A percentile compares a stretch with the other conserved stretches of the same genome.
Evolutionary conservation across 371 early-diverging fungal genomes (phyloP).

Genomic region (Mucor lusitanicus): DNA sequence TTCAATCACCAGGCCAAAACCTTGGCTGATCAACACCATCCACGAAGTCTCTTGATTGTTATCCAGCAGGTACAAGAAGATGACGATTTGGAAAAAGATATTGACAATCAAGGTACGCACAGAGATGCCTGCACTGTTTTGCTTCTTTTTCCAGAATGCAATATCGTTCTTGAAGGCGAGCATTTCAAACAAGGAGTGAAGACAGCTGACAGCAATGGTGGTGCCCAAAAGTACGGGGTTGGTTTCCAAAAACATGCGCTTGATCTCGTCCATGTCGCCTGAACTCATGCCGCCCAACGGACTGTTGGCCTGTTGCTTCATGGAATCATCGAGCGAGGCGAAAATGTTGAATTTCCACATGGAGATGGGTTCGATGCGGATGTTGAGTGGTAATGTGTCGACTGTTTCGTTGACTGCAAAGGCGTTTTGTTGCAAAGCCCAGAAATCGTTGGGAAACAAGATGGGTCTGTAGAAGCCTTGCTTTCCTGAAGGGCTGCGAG

Average conservation of each 20-base stretch:
- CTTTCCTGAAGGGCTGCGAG: constrained; percentile 39
- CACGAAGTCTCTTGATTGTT: constrained; percentile 83
- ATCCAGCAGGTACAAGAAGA: constrained; percentile 89
- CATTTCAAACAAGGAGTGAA: constrained; percentile 92
- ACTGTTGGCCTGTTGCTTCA: constrained; percentile 65
- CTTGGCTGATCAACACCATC: constrained; percentile 85
- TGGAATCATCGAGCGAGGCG: constrained; percentile 58
- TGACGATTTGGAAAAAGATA: constrained; percentile 83
- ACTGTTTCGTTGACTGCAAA: constrained; percentile 76
- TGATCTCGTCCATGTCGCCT: constrained; percentile 67
- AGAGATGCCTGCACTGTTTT: constrained; percentile 82
- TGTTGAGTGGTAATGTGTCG: constrained; percentile 65
- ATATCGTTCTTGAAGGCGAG: constrained; percentile 96
- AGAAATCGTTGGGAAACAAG: constrained; percentile 85
- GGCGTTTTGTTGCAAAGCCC: constrained; percentile 78
- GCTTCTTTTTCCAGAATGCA: constrained; percentile 88
- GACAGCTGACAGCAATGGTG: constrained; percentile 76
- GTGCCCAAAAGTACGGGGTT: constrained; percentile 81
- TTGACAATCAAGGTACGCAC: constrained; percentile 84
- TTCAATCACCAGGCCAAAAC: constrained; percentile 82
- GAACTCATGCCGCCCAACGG: constrained; percentile 66
- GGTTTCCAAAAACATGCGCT: constrained; percentile 88
- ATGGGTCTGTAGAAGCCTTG: constrained; percentile 71
- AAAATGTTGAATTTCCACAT: constrained; percentile 80
- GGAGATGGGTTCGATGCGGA: constrained; percentile 70